phyloP scores from a whole-genome alignment of 2,329 filamentous ascomycete species.

The Neonectria faginata region DNA sequence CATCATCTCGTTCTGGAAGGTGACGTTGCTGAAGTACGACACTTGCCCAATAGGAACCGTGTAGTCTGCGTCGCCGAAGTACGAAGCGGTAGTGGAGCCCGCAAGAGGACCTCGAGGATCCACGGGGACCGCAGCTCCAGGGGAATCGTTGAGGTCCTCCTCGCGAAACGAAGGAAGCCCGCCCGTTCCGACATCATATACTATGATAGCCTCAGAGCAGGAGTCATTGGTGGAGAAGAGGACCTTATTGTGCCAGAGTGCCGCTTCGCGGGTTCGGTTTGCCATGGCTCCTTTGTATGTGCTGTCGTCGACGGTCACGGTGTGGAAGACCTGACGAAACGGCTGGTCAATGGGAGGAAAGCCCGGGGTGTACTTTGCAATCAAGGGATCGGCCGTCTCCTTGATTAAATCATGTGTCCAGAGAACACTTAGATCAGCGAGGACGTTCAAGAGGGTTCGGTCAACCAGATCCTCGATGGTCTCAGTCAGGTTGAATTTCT shows the following conservation, averaged over 20 bases:
- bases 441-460: background rate
- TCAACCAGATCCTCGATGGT: background rate
- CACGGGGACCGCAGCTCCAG: background rate
- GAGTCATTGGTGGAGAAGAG: background rate
- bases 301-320: background rate
- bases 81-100: background rate
- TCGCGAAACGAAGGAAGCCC: conserved; percentile 3
- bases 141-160: background rate
- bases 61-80: background rate
- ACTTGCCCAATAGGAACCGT: conserved; percentile 4
- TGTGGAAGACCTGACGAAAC: background rate
- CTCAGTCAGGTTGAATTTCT: conserved; percentile 7
- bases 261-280: conserved; percentile 5
- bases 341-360: conserved; percentile 5
- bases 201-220: conserved; percentile 1
- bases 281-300: background rate
- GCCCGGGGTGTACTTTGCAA: background rate
- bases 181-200: conserved; percentile 2
- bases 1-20: background rate
- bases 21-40: conserved; percentile 1
- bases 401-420: background rate
- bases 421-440: background rate
- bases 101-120: background rate
- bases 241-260: background rate
- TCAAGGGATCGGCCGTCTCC: background rate